A percentile compares a stretch with the other conserved stretches of the same genome.
Evolutionary conservation across 257 asterid genomes (phyloP).

Genomic region (Echium plantagineum): DNA sequence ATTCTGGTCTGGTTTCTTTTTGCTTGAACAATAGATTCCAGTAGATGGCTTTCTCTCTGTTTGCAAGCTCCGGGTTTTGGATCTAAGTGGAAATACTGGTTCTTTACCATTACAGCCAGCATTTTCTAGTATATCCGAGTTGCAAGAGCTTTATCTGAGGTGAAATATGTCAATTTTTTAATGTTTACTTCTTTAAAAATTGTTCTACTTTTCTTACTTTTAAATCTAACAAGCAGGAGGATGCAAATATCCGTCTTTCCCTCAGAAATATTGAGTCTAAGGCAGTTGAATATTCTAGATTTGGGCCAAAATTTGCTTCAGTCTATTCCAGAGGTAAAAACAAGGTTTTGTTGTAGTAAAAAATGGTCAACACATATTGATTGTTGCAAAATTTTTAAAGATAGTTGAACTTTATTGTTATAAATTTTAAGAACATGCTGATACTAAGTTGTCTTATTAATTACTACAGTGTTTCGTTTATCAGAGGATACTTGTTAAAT

Average conservation of each 20-base stretch:
- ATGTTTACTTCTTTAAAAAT: conserved; percentile 4
- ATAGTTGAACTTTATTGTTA: too few species aligned
- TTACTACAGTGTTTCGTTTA: too few species aligned
- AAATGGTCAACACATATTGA: background rate
- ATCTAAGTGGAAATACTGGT: conserved; percentile 67
- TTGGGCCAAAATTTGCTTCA: conserved; percentile 78
- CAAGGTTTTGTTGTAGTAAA: background rate
- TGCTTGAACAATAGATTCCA: conserved; percentile 43
- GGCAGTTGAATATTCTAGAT: conserved; percentile 64
- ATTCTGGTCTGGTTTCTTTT: conserved; percentile 10
- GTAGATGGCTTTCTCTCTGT: conserved; percentile 61
- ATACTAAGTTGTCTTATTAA: too few species aligned
- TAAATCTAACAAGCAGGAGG: conserved; percentile 50
- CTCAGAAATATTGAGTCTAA: conserved; percentile 42
- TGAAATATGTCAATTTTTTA: conserved; percentile 16
- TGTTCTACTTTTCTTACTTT: conserved; percentile 17
- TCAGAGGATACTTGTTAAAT: too few species aligned
- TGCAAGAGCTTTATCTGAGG: conserved; percentile 95
- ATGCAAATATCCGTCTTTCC: conserved; percentile 66
- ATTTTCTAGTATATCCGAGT: conserved; percentile 57
- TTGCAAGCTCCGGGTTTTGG: conserved; percentile 78
- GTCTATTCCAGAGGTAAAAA: conserved; percentile 58
- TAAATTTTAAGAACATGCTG: too few species aligned
- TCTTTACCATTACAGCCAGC: conserved; percentile 58
- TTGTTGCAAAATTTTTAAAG: background rate